These are phyloP conservation scores for Leptodontidium sp. DNA, from an alignment of 2,329 filamentous ascomycete species.

Conservation along the genomic window DNA sequence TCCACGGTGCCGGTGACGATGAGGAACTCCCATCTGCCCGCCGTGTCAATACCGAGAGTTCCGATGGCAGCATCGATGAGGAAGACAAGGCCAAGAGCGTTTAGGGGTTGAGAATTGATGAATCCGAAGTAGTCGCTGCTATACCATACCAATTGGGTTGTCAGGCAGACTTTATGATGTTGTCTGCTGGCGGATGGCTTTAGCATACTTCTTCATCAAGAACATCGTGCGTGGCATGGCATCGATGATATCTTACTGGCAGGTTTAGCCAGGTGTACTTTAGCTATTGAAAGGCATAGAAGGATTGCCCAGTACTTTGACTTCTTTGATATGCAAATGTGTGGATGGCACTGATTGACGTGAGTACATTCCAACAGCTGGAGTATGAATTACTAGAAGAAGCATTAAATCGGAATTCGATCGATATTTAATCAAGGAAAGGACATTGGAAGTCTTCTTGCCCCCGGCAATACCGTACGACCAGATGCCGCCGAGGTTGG, in stretches of 20 bases:
- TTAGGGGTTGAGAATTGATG: slow-evolving; percentile 27
- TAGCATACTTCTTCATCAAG: slow-evolving; percentile 38
- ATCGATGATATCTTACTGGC: slow-evolving; percentile 37
- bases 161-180: slow-evolving; percentile 35
- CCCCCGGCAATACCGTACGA: neutral
- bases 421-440: neutral
- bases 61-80: slow-evolving; percentile 45
- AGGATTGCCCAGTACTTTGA: slow-evolving; percentile 43
- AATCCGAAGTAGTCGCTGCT: slow-evolving; percentile 35
- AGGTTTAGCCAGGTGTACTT: slow-evolving; percentile 35
- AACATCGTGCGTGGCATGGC: slow-evolving; percentile 25
- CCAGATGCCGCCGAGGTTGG: neutral
- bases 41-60: slow-evolving; percentile 46
- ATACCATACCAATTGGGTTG: slow-evolving; percentile 25
- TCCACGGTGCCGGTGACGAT: slow-evolving; percentile 69
- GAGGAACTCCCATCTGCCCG: slow-evolving; percentile 39
- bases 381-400: neutral
- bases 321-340: slow-evolving; percentile 5
- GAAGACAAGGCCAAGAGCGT: slow-evolving; percentile 53
- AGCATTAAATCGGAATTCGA: neutral
- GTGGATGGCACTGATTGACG: neutral
- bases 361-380: neutral
- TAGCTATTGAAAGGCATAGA: slow-evolving; percentile 47
- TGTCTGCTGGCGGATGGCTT: slow-evolving; percentile 39
- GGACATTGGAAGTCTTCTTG: neutral